Conservation (phyloP, 208 protist genomes). For the Herpetomonas muscarum region DNA sequence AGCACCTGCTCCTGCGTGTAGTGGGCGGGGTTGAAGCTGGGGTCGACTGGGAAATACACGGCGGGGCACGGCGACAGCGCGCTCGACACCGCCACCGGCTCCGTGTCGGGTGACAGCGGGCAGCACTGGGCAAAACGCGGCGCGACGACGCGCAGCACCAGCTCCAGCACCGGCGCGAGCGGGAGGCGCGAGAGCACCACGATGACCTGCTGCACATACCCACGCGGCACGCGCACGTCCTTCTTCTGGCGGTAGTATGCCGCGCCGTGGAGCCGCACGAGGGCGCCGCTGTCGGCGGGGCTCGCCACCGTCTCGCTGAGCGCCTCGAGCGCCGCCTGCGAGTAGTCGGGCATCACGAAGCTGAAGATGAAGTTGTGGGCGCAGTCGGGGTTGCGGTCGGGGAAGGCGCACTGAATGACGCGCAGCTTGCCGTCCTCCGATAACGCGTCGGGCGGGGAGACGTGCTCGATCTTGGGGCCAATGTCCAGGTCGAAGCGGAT, state of each 20-base stretch:
- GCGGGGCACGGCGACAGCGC: slow-evolving; percentile 53
- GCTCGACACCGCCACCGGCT: slow-evolving; percentile 54
- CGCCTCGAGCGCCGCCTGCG: slow-evolving; percentile 8
- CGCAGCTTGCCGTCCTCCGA: slow-evolving; percentile 41
- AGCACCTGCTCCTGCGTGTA: slow-evolving; percentile 75
- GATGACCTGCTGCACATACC: slow-evolving; percentile 85
- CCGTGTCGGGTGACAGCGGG: slow-evolving; percentile 68
- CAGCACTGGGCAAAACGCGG: slow-evolving; percentile 82
- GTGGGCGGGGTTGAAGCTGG: slow-evolving; percentile 53
- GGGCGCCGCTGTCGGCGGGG: slow-evolving; percentile 12
- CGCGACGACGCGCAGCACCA: slow-evolving; percentile 77
- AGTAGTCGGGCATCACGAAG: slow-evolving; percentile 71
- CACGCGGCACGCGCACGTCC: slow-evolving; percentile 63
- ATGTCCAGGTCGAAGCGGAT: slow-evolving; percentile 88
- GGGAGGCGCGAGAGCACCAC: slow-evolving; percentile 76
- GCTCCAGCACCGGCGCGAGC: slow-evolving; percentile 70
- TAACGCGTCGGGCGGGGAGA: slow-evolving; percentile 51
- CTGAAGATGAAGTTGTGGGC: slow-evolving; percentile 86
- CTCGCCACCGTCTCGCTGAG: slow-evolving; percentile 9
- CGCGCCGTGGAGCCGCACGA: slow-evolving; percentile 58
- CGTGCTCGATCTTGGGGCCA: slow-evolving; percentile 69
- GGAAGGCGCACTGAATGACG: slow-evolving; percentile 63
- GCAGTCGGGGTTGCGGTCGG: slow-evolving; percentile 80
- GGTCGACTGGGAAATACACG: slow-evolving; percentile 55
- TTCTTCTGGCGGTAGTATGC: slow-evolving; percentile 84